Evolutionary conservation across 108 stramenopile genomes (phyloP), one percentile per base, ranked within the genome.

Genomic region (Stephanodiscus minutulus): DNA sequence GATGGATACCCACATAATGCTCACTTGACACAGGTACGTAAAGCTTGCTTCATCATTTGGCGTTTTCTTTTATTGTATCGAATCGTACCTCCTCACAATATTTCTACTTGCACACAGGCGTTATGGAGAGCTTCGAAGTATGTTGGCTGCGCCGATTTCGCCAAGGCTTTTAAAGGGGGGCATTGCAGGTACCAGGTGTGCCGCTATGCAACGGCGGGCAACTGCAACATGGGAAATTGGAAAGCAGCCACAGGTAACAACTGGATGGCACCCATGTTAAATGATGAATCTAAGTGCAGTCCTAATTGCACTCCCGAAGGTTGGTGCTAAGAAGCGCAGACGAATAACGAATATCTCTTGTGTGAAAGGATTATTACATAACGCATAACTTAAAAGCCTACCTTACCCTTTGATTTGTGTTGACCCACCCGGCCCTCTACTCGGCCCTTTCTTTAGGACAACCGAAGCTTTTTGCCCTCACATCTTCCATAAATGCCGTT

Each of bases 131-230:
- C 65, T 36, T 53, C 73, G 0, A 66, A 57, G 28, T 74, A 74
- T 33, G 73, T 74, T 24, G 66, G 74, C 52, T 75, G 67, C 39
- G 66, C 56, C 6, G 60, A 68, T n/a, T 35, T 25, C 46, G 61
- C 56, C 7, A 72, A 43, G 37, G 62, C 70, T 7, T 5, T 61
- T 27, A 47, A 54, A 15, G 33, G 46, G 18, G 66, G 61, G 24
- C 37, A 39, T 53, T 75, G 74, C 20, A 64, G 61, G 24, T 43
- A 60, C 25, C 61, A 68, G 21, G 66, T 68, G n/a, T 68, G 74
- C 39, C 66, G 74, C 21, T 75, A 75, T 44, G 66, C 68, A 39
- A 50, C 44, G 54, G 24, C 66, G 33, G 74, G 74, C 37, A 75
- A 75, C 37, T 75, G 74, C 66, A 60, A 68, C 59, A 64, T 72